Evolutionary conservation across 176 grass and related monocot genomes (phyloP).

Genomic region (Secale cereale): DNA sequence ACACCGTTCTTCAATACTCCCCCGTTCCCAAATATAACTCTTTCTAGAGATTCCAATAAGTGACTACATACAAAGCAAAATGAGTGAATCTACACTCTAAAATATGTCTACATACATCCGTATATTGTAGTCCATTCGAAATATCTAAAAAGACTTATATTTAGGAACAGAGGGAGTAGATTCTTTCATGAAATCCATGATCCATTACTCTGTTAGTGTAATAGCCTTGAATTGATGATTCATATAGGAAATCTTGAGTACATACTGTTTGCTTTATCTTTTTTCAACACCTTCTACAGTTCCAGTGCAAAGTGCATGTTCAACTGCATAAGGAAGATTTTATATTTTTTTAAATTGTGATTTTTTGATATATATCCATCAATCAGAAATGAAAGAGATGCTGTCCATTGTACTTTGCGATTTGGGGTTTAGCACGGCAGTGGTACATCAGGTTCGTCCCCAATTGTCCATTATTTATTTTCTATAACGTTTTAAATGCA

Average conservation of each 20-base stretch:
- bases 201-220: constrained; percentile 6
- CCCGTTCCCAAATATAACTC: too few species aligned
- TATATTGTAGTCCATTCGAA: too few species aligned
- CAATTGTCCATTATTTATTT: constrained; percentile 7
- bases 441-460: constrained; percentile 79
- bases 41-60: too few species aligned
- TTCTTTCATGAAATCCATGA: constrained; percentile 11
- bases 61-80: too few species aligned
- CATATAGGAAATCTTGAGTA: neutral
- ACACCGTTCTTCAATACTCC: neutral
- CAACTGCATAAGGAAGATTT: neutral
- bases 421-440: constrained; percentile 82
- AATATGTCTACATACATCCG: too few species aligned
- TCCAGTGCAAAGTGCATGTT: neutral
- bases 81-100: too few species aligned
- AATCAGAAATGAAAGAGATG: constrained; percentile 92
- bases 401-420: constrained; percentile 73
- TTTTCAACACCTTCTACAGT: neutral
- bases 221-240: constrained; percentile 3
- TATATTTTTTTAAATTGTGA: neutral
- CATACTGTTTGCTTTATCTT: constrained; percentile 6
- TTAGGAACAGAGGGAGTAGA: too few species aligned
- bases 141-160: too few species aligned
- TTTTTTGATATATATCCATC: constrained; percentile 28
- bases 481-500: neutral